Evolutionary conservation across 371 early-diverging fungal species (phyloP).

Genomic region (Circinella minor): DNA sequence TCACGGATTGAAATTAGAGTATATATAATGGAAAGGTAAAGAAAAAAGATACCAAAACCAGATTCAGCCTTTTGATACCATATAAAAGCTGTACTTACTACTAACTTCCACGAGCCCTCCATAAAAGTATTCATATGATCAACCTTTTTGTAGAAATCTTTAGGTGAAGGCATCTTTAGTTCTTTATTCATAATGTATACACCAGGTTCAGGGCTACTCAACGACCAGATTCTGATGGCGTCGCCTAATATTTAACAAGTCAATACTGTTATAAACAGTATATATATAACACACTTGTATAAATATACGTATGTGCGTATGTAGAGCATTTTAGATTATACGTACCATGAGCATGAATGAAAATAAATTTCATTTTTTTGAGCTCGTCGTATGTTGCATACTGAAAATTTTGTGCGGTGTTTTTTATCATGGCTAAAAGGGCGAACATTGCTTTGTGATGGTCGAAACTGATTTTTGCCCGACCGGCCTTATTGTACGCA

Average conservation of each 20-base stretch:
- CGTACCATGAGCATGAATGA: constrained; percentile 20
- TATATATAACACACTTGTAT: not conserved
- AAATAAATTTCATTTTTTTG: constrained; percentile 13
- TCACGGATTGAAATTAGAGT: not conserved
- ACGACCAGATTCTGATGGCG: constrained; percentile 9
- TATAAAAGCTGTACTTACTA: constrained; percentile 6
- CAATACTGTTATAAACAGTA: not conserved
- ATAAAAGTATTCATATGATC: not conserved
- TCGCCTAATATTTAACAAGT: constrained; percentile 10
- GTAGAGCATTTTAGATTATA: not conserved
- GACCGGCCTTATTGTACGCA: not conserved
- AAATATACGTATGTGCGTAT: not conserved
- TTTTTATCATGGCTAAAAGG: constrained; percentile 23
- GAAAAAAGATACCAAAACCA: not conserved
- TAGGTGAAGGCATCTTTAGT: not conserved
- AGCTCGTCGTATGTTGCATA: constrained; percentile 18
- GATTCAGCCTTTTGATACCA: not conserved
- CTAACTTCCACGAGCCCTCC: constrained; percentile 3
- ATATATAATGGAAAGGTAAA: not conserved
- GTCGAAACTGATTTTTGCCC: constrained; percentile 14
- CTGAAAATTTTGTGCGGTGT: constrained; percentile 19
- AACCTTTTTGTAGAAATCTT: not conserved
- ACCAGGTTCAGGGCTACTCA: not conserved
- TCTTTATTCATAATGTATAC: constrained; percentile 7
- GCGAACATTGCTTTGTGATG: constrained; percentile 28